These are phyloP conservation scores for Metschnikowia colocasiae DNA, from an alignment of 805 yeast genomes.

Conservation along the genomic window DNA sequence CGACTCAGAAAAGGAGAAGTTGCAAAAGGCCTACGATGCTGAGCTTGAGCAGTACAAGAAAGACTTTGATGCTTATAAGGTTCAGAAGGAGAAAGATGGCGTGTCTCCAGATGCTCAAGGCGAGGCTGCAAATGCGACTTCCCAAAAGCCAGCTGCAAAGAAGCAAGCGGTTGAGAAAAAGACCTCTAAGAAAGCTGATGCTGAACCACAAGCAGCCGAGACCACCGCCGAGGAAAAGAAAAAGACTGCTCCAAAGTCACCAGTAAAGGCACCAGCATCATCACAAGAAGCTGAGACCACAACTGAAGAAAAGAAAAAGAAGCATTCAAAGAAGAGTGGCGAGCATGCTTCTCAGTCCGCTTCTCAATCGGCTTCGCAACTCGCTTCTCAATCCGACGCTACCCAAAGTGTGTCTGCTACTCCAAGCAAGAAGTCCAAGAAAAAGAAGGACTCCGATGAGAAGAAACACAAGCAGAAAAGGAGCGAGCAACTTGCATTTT, in stretches of 20 bases:
- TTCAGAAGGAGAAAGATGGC: slow-evolving; percentile 18
- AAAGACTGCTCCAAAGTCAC: neutral
- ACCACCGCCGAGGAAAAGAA: neutral
- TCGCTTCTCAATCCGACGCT: neutral
- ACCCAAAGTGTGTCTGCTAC: slow-evolving; percentile 5
- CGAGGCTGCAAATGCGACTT: neutral
- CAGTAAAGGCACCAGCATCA: neutral
- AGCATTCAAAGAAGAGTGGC: slow-evolving; percentile 9
- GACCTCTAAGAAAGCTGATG: neutral
- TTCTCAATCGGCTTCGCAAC: neutral
- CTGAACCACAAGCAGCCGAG: neutral
- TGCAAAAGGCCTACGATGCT: slow-evolving; percentile 57
- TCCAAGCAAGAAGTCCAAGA: slow-evolving; percentile 16
- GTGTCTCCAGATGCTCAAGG: neutral
- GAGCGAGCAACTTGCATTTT: slow-evolving; percentile 11
- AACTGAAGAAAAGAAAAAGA: slow-evolving; percentile 17
- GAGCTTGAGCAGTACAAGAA: slow-evolving; percentile 38
- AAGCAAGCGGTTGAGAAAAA: slow-evolving; percentile 2
- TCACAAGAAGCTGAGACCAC: neutral
- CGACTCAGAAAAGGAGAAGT: slow-evolving; percentile 65
- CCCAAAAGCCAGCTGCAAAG: slow-evolving; percentile 3
- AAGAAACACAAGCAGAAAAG: slow-evolving; percentile 17
- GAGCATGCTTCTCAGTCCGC: slow-evolving; percentile 1
- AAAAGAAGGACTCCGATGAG: slow-evolving; percentile 17
- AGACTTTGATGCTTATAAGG: slow-evolving; percentile 35